Base-by-base conservation (phyloP, 2,329 filamentous ascomycete species). In the Calonectria fujianensis region DNA sequence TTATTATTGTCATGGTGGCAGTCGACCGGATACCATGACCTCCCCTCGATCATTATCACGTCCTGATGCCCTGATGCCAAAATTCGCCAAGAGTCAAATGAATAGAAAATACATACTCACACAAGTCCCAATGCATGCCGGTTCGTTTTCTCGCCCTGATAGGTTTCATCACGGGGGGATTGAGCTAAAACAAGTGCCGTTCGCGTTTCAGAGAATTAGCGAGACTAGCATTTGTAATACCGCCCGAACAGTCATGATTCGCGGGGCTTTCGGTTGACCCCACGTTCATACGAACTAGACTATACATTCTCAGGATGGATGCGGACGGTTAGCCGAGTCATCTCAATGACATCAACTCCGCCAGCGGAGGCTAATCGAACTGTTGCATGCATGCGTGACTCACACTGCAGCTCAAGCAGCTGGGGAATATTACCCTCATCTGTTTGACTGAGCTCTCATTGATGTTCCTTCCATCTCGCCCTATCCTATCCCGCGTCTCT, bases 1-100 rank as follows among this genome's bases (percentile, higher is more conserved):
- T 29, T 79, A 78, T 41, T 63, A 65, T 54, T 64, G 68, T 29
- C 29, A 73, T 57, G 69, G 50, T 39, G 63, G 59, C 69, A 63
- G 70, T 66, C 27, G 50, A 65, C 63, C 66, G 61, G 65, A 70
- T 29, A 61, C 41, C 64, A 32, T 61, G 51, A 57, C 57, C 76
- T 75, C 74, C 76, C 63, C 69, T 57, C 45, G 45, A 77, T 59
- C 35, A 72, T 73, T 69, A 59, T 65, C 65, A 72, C 52, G 68
- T 39, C 52, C 61, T 37, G 37, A 45, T 78, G 63, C 51, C 69
- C 61, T 20, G 74, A 77, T 68, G 39, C 20, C 54, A 39, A 68
- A 63, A 48, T n/a, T 32, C 3, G 29, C 8, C n/a, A 24, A 45
- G 50, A 45, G 52, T 16, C 29, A 31, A 31, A 57, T 32, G 35